Conservation (phyloP, 2,329 filamentous ascomycete genomes). For the Monilinia fructicola region DNA sequence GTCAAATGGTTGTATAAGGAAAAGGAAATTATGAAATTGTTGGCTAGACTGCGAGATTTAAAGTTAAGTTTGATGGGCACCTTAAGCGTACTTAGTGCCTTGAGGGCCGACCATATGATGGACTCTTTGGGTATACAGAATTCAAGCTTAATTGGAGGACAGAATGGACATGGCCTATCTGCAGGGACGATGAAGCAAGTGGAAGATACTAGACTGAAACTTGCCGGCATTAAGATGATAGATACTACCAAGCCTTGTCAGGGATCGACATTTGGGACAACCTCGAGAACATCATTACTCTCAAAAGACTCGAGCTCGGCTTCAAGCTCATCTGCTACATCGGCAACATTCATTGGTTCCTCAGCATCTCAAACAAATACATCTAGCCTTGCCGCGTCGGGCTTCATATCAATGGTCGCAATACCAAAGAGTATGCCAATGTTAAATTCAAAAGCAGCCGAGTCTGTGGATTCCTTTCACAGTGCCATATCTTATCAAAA, state of each 20-base stretch:
- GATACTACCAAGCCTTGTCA: not conserved
- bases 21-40: slow-evolving; percentile 29
- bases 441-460: slow-evolving; percentile 19
- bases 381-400: not conserved
- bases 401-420: slow-evolving; percentile 14
- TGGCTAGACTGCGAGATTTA: slow-evolving; percentile 29
- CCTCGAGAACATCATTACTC: not conserved
- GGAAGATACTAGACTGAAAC: slow-evolving; percentile 22
- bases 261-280: not conserved
- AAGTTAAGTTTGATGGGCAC: slow-evolving; percentile 30
- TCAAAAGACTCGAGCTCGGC: not conserved
- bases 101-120: slow-evolving; percentile 30
- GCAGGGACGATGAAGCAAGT: slow-evolving; percentile 25
- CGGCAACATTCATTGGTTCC: not conserved
- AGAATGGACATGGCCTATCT: not conserved
- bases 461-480: slow-evolving; percentile 26
- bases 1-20: slow-evolving; percentile 32
- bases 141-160: slow-evolving; percentile 25
- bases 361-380: not conserved
- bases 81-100: slow-evolving; percentile 25
- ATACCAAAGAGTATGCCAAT: slow-evolving; percentile 1
- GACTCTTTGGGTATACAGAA: slow-evolving; percentile 25
- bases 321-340: not conserved
- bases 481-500: slow-evolving; percentile 20
- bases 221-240: slow-evolving; percentile 19